Percentiles rank a stretch among this genome's conserved stretches.
Conservation (phyloP, 1,284 basidiomycete species). For the Neotropicomus parvogracilis region DNA sequence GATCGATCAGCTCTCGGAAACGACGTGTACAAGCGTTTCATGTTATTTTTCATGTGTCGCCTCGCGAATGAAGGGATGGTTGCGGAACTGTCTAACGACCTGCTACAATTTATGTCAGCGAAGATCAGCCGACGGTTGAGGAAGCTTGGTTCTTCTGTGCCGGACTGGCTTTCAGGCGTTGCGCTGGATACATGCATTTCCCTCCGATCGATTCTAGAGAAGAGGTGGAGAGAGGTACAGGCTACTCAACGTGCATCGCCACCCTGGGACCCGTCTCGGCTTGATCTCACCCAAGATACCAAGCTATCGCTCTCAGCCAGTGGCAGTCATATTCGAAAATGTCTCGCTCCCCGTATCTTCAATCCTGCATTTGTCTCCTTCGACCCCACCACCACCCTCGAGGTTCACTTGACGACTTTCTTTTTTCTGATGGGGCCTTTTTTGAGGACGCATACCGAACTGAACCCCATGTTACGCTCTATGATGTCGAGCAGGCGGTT, state of each 20-base stretch:
- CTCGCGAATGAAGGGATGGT: slow-evolving; percentile 18
- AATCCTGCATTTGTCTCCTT: slow-evolving; percentile 8
- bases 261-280: background rate
- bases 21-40: slow-evolving; percentile 44
- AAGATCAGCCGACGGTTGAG: background rate
- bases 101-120: background rate
- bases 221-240: slow-evolving; percentile 8
- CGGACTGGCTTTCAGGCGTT: background rate
- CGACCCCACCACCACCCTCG: slow-evolving; percentile 10
- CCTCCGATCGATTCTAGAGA: slow-evolving; percentile 6
- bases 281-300: background rate
- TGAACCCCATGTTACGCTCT: slow-evolving; percentile 26
- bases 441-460: slow-evolving; percentile 15
- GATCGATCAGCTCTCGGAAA: slow-evolving; percentile 10
- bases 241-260: slow-evolving; percentile 5
- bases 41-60: slow-evolving; percentile 33
- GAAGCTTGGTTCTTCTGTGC: background rate
- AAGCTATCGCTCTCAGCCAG: slow-evolving; percentile 25
- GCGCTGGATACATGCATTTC: slow-evolving; percentile 1
- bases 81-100: background rate
- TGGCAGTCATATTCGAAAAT: slow-evolving; percentile 23
- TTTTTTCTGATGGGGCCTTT: slow-evolving; percentile 15
- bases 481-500: slow-evolving; percentile 38
- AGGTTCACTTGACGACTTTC: slow-evolving; percentile 23
- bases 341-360: slow-evolving; percentile 2